phyloP scores from a whole-genome alignment of 345 rosid species.

The Corchorus capsularis region DNA sequence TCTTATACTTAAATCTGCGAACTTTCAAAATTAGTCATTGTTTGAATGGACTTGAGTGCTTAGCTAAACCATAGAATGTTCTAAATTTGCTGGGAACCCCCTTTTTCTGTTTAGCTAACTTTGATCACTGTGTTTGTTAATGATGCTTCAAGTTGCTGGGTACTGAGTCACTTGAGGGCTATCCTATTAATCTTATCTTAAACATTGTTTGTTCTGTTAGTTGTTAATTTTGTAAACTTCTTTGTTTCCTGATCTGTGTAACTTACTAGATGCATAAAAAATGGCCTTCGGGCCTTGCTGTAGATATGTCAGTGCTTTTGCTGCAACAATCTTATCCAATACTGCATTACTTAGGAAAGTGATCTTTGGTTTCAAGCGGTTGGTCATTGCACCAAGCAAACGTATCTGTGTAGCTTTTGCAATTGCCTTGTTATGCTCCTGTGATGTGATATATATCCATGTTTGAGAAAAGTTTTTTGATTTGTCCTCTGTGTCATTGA shows the following conservation, averaged over 20 bases:
- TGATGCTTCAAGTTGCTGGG: not conserved
- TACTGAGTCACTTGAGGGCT: not conserved
- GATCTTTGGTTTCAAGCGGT: not conserved
- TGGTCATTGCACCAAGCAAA: not conserved
- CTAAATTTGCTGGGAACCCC: not conserved
- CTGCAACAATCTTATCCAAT: not conserved
- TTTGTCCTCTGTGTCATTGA: not conserved
- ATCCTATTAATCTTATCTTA: not conserved
- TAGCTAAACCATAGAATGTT: conserved; percentile 1
- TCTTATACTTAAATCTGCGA: not conserved
- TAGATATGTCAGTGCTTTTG: too few relatives aligned
- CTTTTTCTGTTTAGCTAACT: not conserved
- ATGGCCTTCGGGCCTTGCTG: not conserved
- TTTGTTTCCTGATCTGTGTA: not conserved
- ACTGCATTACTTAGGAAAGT: not conserved
- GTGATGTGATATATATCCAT: not conserved
- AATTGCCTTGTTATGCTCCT: not conserved
- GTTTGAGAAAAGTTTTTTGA: not conserved
- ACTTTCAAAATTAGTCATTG: not conserved
- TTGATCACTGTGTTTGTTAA: not conserved
- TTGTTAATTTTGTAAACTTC: not conserved
- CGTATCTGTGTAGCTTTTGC: not conserved
- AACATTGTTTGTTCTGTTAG: not conserved
- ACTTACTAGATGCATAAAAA: not conserved
- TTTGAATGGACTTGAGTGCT: not conserved